Base-by-base conservation (phyloP, 805 yeast species). In the Cyberlindnera bimundalis region DNA sequence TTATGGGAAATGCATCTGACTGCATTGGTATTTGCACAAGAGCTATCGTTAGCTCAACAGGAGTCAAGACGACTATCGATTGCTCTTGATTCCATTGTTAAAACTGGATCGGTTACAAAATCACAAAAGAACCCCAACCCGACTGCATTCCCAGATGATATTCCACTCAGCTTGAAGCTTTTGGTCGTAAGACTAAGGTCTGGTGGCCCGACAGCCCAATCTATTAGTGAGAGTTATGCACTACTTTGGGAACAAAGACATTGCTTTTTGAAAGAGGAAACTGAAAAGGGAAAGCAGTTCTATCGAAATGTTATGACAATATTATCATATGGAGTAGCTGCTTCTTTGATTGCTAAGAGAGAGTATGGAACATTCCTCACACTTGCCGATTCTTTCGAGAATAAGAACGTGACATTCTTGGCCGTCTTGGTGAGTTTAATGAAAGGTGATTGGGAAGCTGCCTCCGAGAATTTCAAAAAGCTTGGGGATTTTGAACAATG, bases 321-420 rank as follows among this genome's bases (percentile, higher is more conserved):
- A 2, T 15, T 56, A 2, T 46, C 55, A 16, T 51, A 48, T 35
- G 52, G 51, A 5, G 33, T 58, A 5, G 50, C 56, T 14, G 51
- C 58, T 5, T 42, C 51, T 15, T 40, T 57, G n/a, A 53, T 58
- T 20, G 59, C 56, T 3, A 57, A 56, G 40, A 50, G 60, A 39
- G 59, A 58, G 31, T 58, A 58, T 29, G 39, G 46, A 1, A 53
- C 60, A 2, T 56, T 52, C 44, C 39, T 57, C 17, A 50, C 60
- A 0, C 48, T 50, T 24, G 51, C 56, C 0, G 49, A 53, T 21
- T 43, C 56, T 11, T 45, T 53, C 6, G 26, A 44, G 6, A 37
- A 39, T 13, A 19, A 35, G 11, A 39, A 39, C 17, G 25, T 43
- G 32, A 24, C 35, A 16, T 40, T 58, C 11, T 23, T 58, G 12